Evolutionary conservation across 768 basidiomycete genomes (phyloP), one percentile per base, ranked within the genome.

Genomic region (Leccinum sublutescens): DNA sequence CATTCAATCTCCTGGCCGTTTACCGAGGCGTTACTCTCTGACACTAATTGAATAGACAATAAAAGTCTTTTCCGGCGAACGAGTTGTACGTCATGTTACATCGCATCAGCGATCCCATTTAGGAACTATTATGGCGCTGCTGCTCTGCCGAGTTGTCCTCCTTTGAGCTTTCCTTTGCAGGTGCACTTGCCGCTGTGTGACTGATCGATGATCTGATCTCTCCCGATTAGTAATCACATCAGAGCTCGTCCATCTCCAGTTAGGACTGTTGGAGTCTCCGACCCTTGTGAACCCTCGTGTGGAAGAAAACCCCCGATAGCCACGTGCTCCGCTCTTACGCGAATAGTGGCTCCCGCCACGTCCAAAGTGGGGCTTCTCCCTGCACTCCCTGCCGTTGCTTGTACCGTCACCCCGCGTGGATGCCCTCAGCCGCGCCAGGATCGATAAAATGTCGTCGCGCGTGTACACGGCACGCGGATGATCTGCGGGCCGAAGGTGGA

Each of bases 341-440:
- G 61, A 59, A 50, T 59, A 29, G 3, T 40, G 25, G 23, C 25
- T 34, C 40, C 66, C 60, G 15, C 52, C 8, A 5, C 48, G 59
- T 50, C 56, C 52, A 60, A 59, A 57, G 59, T 34, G 55, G 48
- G 65, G 23, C 33, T 54, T 49, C 3, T 11, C 55, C 43, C 50
- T 55, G 19, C 55, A 58, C 52, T 58, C 64, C 50, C 23, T 48
- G 54, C 31, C 56, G 38, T 25, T 55, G 34, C 27, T 43, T 23
- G 29, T 51, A 29, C 56, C 64, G 61, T 62, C 59, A 50, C 62
- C 47, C 60, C 62, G 64, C 57, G 66, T 63, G 63, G 72, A 72
- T 55, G 55, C 59, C 58, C 66, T 79, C 55, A 88, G 65, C 53
- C 81, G 83, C 59, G 68, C 69, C 59, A 89, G 75, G 62, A 88